Evolutionary conservation across 2,329 filamentous ascomycete species (phyloP), one percentile per base, ranked within the genome.

Genomic region (Fusarium solani-melongenae): DNA sequence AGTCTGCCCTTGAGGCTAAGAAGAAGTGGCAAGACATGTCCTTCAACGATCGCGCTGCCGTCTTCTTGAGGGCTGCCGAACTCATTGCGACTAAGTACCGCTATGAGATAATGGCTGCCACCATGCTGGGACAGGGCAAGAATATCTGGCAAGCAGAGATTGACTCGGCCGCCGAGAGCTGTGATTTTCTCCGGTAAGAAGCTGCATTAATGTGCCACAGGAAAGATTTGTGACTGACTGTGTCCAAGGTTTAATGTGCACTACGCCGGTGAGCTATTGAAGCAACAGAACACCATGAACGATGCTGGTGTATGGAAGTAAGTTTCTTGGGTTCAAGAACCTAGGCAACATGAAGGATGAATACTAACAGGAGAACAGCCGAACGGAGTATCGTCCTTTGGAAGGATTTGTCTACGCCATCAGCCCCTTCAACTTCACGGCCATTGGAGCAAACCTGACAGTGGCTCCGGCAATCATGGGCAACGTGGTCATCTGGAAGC

Each of bases 351-450:
- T 33, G 31, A 33, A 33, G 31, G 6, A 33, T 2, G 33, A 6
- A 2, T 14, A 34, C 3, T 39, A 20, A 39, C 9, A 20, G 3
- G 9, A 6, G 2, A 39, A 39, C 9, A 39, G 38, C 17, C 38
- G 38, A 20, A 39, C 38, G 1, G 38, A 39, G 7, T 83, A 82
- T 69, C 71, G 77, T 22, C 53, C 46, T 17, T 8, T 53, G 2
- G 46, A 53, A 2, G 46, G 46, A 27, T 53, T 53, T n/a, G 46
- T 53, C 29, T 53, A 53, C 29, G 24, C 46, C 2, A 53, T 53
- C 17, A 29, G 24, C 3, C 38, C 38, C n/a, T 39, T 39, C 38
- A 39, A 39, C 38, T 39, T 39, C 38, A 39, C 38, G 0, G 38
- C 46, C 15, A n/a, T 53, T 4, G 46, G 46, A 5, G 46, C 46